These are phyloP conservation scores for Venturia aucupariae DNA, from an alignment of 2,329 filamentous ascomycete genomes.

Conservation along the genomic window DNA sequence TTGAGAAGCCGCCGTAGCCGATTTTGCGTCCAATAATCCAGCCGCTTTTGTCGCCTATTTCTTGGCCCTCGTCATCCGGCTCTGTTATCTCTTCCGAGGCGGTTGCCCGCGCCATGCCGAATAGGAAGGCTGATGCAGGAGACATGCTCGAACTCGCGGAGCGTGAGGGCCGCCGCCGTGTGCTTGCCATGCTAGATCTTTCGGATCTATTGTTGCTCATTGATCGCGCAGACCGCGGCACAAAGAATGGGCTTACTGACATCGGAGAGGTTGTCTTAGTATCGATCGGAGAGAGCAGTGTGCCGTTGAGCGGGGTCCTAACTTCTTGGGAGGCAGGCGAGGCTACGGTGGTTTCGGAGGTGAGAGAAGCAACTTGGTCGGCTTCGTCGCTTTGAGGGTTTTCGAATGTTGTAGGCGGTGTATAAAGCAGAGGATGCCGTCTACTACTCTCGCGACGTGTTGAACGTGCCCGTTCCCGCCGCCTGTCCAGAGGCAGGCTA, in stretches of 20 bases:
- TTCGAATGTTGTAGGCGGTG: not conserved
- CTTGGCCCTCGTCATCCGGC: slow-evolving; percentile 59
- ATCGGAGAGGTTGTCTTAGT: slow-evolving; percentile 3
- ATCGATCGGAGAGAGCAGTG: not conserved
- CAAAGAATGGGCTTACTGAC: slow-evolving; percentile 14
- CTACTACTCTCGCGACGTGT: not conserved
- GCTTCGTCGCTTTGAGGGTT: not conserved
- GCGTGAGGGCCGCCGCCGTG: slow-evolving; percentile 7
- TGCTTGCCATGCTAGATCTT: slow-evolving; percentile 17
- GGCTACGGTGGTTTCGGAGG: slow-evolving; percentile 31
- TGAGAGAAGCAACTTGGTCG: slow-evolving; percentile 30
- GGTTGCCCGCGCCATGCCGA: slow-evolving; percentile 28
- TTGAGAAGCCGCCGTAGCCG: slow-evolving; percentile 56
- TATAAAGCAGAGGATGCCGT: slow-evolving; percentile 2
- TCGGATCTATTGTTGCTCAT: slow-evolving; percentile 23
- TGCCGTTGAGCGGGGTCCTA: slow-evolving; percentile 25
- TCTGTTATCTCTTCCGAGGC: slow-evolving; percentile 34
- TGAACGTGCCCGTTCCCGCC: not conserved
- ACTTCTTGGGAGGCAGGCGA: slow-evolving; percentile 31
- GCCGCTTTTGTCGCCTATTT: slow-evolving; percentile 49
- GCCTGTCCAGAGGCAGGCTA: slow-evolving; percentile 1
- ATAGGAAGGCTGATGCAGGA: slow-evolving; percentile 49
- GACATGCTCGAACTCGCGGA: slow-evolving; percentile 26
- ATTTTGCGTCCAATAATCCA: slow-evolving; percentile 60
- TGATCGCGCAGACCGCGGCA: slow-evolving; percentile 13